A percentile compares a stretch with the other conserved stretches of the same genome.
phyloP scores from a whole-genome alignment of 2,329 filamentous ascomycete species.

The Cercospora nicotianae region DNA sequence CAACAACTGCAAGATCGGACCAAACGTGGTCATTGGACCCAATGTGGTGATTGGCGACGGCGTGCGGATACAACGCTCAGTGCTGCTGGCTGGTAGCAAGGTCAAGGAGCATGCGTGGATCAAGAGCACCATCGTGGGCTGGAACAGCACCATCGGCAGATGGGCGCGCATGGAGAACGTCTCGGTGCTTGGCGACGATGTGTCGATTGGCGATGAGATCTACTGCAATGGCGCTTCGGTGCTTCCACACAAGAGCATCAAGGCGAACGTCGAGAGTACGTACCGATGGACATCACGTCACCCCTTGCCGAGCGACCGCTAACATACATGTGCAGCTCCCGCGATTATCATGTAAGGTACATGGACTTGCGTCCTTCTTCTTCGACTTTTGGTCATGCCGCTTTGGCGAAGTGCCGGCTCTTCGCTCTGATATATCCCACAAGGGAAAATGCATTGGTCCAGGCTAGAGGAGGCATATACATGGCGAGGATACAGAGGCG shows the following conservation, averaged over 20 bases:
- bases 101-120: conserved; percentile 99
- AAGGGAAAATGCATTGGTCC: conserved; percentile 12
- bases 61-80: conserved; percentile 89
- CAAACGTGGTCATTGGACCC: conserved; percentile 94
- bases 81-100: conserved; percentile 83
- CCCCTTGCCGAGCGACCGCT: conserved; percentile 8
- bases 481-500: conserved; percentile 12
- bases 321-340: conserved; percentile 22
- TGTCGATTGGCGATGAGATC: conserved; percentile 95
- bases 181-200: conserved; percentile 95
- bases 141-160: conserved; percentile 93
- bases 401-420: conserved; percentile 13
- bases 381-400: not conserved
- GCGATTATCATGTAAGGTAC: conserved; percentile 30
- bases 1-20: conserved; percentile 96
- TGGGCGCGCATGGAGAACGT: conserved; percentile 98
- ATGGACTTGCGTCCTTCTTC: not conserved
- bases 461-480: conserved; percentile 6
- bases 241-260: conserved; percentile 97
- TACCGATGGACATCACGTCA: conserved; percentile 15
- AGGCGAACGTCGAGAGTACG: conserved; percentile 87
- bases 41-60: conserved; percentile 91
- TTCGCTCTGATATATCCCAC: conserved; percentile 15
- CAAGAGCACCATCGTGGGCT: conserved; percentile 97
- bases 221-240: conserved; percentile 92